These are phyloP conservation scores for Vitis labrusca DNA, from an alignment of 164 flowering plant genomes.

Conservation along the genomic window DNA sequence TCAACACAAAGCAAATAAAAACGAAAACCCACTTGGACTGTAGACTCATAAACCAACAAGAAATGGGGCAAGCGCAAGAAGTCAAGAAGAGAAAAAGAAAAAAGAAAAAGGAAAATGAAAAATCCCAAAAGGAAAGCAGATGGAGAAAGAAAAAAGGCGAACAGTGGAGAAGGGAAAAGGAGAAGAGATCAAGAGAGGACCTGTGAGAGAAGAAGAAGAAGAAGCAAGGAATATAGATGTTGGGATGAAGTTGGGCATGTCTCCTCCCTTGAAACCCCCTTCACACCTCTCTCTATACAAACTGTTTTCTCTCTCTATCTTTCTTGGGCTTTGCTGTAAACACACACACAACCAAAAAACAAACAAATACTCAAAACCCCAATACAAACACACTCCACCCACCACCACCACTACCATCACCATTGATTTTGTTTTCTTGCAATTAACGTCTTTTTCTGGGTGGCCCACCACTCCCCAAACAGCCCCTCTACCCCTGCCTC, in stretches of 20 bases:
- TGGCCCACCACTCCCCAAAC: conserved; percentile 4
- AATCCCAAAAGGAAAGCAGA: background rate
- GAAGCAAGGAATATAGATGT: conserved; percentile 36
- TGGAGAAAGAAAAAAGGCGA: background rate
- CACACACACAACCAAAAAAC: no score
- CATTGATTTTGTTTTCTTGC: background rate
- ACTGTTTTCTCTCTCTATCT: conserved; percentile 2
- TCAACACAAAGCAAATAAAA: background rate
- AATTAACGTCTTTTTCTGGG: conserved; percentile 4
- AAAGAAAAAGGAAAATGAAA: background rate
- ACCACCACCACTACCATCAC: background rate
- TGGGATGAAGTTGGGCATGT: conserved; percentile 55
- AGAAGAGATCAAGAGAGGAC: conserved; percentile 16
- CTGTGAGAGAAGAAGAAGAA: conserved; percentile 44
- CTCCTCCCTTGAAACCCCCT: conserved; percentile 39
- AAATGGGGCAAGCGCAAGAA: background rate
- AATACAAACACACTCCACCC: conserved; percentile 10
- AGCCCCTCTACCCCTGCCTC: conserved; percentile 3
- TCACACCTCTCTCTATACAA: conserved; percentile 1
- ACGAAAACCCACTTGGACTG: background rate
- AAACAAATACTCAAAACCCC: background rate
- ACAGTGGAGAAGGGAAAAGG: background rate
- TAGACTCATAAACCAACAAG: no score
- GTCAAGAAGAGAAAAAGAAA: background rate
- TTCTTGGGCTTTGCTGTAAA: background rate